Base-by-base conservation (phyloP, 1,284 basidiomycete genomes). In the Entoloma clypeatum region DNA sequence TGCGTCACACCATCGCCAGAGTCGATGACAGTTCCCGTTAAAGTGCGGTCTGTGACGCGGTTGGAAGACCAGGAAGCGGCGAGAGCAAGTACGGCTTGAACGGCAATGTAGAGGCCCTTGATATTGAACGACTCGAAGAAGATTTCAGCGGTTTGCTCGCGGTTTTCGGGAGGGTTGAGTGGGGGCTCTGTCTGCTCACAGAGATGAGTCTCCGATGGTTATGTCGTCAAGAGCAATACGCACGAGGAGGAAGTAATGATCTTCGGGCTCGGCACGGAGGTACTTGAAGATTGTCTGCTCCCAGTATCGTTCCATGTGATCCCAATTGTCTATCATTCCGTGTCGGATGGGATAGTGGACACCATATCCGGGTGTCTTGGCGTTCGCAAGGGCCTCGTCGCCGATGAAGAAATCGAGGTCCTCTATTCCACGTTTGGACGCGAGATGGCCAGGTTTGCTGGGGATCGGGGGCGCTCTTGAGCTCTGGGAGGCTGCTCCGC, bases 211-310 rank as follows among this genome's bases (percentile, higher is more conserved):
- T 24, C 13, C 17, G 16, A 10, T 19, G 17, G 5, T n/a, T n/a
- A 38, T 7, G 21, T 4, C 8, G 13, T 3, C n/a, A 25, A 21
- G 24, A 19, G 14, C 38, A 37, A 36, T 35, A 75, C 89, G 61
- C 55, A 97, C 94, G 57, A 99, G 72, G 49, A 99, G 79, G 63
- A 98, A 97, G 66, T 98, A 92, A 66, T 99, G 96, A 67, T 99
- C 96, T 68, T 99, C 96, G 9, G 96, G 96, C 67, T 99, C 96
- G 9, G 94, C 94, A 45, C 95, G 79, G 48, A 99, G 76, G 70
- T 99, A 99, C 71, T 99, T 99, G 83, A 99, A 99, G 77, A 99
- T 99, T 54, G 88, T 92, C 72, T 99, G 95, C 66, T 98, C 94
- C 96, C 95, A 99, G 68, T 94, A 99, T 7, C 96, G 76, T 65